Evolutionary conservation across 225 moss, liverwort and hornwort species (phyloP), one percentile per base, ranked within the genome.

Genomic region (Straminergon stramineum): DNA sequence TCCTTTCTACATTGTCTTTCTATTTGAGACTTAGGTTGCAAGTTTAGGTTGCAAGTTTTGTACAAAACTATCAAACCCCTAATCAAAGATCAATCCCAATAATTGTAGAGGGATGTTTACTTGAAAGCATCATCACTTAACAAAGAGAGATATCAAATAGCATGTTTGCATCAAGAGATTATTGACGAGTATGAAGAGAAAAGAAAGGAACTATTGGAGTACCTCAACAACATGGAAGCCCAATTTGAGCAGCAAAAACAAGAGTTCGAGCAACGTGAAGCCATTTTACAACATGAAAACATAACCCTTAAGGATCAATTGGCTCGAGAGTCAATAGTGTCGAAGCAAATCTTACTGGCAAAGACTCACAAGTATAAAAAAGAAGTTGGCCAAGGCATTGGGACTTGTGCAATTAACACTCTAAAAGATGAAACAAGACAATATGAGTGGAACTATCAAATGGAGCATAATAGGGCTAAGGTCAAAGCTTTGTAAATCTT

Each of bases 331-430:
- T 17, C 27, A 3, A 15, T n/a, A n/a, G 11, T 57, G 0, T 4
- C 57, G 2, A 57, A 79, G 37, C 57, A 0, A 0, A 26, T n/a
- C 2, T 79, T n/a, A 2, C n/a, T 2, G n/a, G 0, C 26, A n/a
- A 79, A 79, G 17, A 57, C 10, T 1, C 0, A 0, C 11, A 57
- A 57, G n/a, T 27, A 11, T 27, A 27, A n/a, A 26, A 57, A 17
- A 17, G 16, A 16, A 37, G 2, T 2, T 57, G 7, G 1, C 2
- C 2, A 0, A 79, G 15, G 79, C n/a, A 56, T 79, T 1, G 5
- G 26, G 17, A 24, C 7, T n/a, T 27, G 17, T n/a, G 37, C 10
- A n/a, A 79, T 57, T 27, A 27, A 17, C 7, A 79, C 11, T 27
- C 1, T 79, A 17, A n/a, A 79, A 6, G n/a, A n/a, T 79, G 37